Conservation (phyloP, 192 early-diverging fungal species). For the Entomortierella beljakovae region DNA sequence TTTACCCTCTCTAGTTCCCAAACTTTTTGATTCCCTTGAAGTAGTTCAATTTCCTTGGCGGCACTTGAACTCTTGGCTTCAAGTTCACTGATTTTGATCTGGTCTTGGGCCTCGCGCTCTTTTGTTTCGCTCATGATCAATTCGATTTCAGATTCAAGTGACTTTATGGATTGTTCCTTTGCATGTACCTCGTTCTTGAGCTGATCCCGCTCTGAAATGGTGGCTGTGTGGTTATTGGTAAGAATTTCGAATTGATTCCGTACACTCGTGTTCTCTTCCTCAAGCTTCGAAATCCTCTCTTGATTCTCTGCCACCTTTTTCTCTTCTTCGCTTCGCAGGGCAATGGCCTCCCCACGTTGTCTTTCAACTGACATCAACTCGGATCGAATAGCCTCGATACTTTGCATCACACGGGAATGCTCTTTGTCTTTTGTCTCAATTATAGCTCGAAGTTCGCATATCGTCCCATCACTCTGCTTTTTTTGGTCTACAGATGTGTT, state of each 20-base stretch:
- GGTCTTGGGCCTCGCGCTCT: slow-evolving; percentile 7
- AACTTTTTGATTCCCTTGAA: slow-evolving; percentile 13
- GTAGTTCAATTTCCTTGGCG: slow-evolving; percentile 14
- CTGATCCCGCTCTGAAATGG: slow-evolving; percentile 10
- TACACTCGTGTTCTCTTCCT: slow-evolving; percentile 13
- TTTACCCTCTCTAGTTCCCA: slow-evolving; percentile 25
- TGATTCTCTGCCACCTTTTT: slow-evolving; percentile 1
- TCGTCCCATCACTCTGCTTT: background rate
- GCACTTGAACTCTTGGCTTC: slow-evolving; percentile 10
- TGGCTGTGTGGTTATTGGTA: background rate
- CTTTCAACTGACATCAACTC: slow-evolving; percentile 27
- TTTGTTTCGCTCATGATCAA: slow-evolving; percentile 9
- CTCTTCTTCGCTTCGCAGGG: slow-evolving; percentile 14
- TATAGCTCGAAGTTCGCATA: background rate
- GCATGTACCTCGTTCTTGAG: slow-evolving; percentile 4
- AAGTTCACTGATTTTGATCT: slow-evolving; percentile 26
- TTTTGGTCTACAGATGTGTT: slow-evolving; percentile 1
- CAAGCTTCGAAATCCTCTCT: background rate
- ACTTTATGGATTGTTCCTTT: slow-evolving; percentile 14
- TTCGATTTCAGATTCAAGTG: slow-evolving; percentile 18
- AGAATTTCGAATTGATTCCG: slow-evolving; percentile 4
- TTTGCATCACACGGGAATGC: slow-evolving; percentile 12
- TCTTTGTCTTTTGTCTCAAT: slow-evolving; percentile 15
- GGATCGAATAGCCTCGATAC: slow-evolving; percentile 16
- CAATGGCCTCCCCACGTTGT: slow-evolving; percentile 30